These are phyloP conservation scores for Euryodendron excelsum DNA, from an alignment of 148 eudicot species.

Conservation along the genomic window DNA sequence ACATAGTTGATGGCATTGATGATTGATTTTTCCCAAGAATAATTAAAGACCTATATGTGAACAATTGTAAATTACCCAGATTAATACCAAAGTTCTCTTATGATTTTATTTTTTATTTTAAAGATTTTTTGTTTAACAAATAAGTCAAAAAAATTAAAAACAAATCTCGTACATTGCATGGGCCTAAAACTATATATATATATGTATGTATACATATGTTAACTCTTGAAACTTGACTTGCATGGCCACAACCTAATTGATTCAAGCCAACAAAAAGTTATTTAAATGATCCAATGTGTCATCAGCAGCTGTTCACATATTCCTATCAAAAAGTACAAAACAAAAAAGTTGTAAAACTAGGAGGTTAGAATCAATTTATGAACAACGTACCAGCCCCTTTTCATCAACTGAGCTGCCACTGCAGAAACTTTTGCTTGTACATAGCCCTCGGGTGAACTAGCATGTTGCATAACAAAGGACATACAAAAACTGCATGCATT, in stretches of 20 bases:
- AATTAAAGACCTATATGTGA: no score
- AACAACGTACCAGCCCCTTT: conserved; percentile 90
- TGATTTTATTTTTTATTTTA: no score
- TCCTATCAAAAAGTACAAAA: not conserved
- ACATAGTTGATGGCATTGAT: no score
- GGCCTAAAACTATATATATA: no score
- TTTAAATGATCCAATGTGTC: not conserved
- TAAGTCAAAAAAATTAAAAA: no score
- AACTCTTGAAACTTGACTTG: not conserved
- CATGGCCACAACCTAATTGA: not conserved
- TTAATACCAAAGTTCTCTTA: no score
- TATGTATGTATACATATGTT: no score
- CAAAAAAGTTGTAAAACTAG: not conserved
- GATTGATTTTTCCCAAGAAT: no score
- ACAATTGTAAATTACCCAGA: no score
- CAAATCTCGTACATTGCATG: no score
- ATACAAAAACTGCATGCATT: conserved; percentile 68
- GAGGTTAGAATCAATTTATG: not conserved
- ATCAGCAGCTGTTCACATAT: not conserved
- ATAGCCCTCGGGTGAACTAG: conserved; percentile 77
- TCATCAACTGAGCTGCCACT: conserved; percentile 95
- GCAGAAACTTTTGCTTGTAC: conserved; percentile 86
- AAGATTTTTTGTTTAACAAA: no score
- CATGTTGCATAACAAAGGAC: conserved; percentile 81
- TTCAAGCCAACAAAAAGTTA: not conserved